Conservation (phyloP, 257 asterid species). For the Datura wrightii region DNA sequence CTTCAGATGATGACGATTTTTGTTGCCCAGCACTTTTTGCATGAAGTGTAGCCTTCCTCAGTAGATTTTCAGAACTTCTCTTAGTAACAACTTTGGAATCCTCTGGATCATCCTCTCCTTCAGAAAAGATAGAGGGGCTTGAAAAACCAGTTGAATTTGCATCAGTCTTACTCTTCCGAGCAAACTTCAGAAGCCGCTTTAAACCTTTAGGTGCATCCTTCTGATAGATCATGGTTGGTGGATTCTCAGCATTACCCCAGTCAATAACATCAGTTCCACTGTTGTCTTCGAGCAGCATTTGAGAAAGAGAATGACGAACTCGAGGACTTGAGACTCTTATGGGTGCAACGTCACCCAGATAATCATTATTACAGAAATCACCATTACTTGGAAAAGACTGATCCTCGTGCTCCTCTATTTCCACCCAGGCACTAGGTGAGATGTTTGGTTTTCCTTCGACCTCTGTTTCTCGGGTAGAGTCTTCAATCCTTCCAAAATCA, state of each 20-base stretch:
- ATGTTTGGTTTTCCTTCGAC: conserved; percentile 69
- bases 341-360: conserved; percentile 53
- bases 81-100: conserved; percentile 62
- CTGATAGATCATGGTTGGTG: conserved; percentile 72
- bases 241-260: conserved; percentile 97
- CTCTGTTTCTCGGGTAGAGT: conserved; percentile 37
- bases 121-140: conserved; percentile 82
- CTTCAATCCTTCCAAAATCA: conserved; percentile 36
- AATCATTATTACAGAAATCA: conserved; percentile 36
- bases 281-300: conserved; percentile 93
- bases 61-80: conserved; percentile 69
- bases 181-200: conserved; percentile 91
- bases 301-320: conserved; percentile 91
- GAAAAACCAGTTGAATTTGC: conserved; percentile 75
- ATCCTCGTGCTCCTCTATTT: conserved; percentile 77
- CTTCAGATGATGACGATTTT: conserved; percentile 37
- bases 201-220: conserved; percentile 94
- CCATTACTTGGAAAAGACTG: conserved; percentile 47
- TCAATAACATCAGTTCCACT: conserved; percentile 69
- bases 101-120: conserved; percentile 92
- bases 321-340: conserved; percentile 72
- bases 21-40: conserved; percentile 61
- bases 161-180: conserved; percentile 88
- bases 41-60: conserved; percentile 80
- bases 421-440: conserved; percentile 92